phyloP scores from a whole-genome alignment of 225 moss, liverwort and hornwort genomes.

The Sphagnum tenellum region DNA sequence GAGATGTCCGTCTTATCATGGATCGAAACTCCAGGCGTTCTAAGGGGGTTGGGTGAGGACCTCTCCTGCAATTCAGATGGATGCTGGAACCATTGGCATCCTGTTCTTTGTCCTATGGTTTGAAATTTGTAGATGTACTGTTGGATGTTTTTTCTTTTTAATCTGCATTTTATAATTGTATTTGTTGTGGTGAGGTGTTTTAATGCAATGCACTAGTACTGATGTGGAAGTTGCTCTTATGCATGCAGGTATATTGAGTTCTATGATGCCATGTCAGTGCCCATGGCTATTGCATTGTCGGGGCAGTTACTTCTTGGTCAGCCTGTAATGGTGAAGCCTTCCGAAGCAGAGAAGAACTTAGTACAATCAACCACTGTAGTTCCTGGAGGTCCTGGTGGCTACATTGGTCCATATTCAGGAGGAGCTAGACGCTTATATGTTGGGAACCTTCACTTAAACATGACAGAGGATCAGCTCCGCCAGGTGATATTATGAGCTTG shows the following conservation, averaged over 20 bases:
- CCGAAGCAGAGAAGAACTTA: conserved; percentile 98
- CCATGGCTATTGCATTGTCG: conserved; percentile 98
- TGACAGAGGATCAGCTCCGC: conserved; percentile 98
- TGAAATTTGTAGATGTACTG: background rate
- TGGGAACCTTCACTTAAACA: conserved; percentile 95
- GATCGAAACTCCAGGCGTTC: conserved; percentile 99
- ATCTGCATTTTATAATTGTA: background rate
- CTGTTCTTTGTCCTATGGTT: too few relatives aligned
- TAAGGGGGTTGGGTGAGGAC: conserved; percentile 90
- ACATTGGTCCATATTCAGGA: conserved; percentile 98
- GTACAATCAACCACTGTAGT: conserved; percentile 96
- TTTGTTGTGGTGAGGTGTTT: background rate
- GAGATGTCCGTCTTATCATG: conserved; percentile 98
- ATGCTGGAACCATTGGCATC: background rate
- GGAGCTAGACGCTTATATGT: conserved; percentile 96
- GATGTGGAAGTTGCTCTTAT: too few relatives aligned
- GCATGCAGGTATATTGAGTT: conserved; percentile 89
- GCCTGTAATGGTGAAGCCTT: conserved; percentile 99
- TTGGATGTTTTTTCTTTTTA: background rate
- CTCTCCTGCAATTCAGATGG: background rate
- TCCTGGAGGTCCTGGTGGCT: conserved; percentile 91
- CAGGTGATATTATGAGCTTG: conserved; percentile 37
- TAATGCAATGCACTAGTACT: background rate
- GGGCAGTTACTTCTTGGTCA: conserved; percentile 87
- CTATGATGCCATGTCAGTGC: conserved; percentile 99